Percentiles rank a stretch among this genome's conserved stretches.
Conservation (phyloP, 2,329 filamentous ascomycete genomes). For the Xylariaceae sp. region DNA sequence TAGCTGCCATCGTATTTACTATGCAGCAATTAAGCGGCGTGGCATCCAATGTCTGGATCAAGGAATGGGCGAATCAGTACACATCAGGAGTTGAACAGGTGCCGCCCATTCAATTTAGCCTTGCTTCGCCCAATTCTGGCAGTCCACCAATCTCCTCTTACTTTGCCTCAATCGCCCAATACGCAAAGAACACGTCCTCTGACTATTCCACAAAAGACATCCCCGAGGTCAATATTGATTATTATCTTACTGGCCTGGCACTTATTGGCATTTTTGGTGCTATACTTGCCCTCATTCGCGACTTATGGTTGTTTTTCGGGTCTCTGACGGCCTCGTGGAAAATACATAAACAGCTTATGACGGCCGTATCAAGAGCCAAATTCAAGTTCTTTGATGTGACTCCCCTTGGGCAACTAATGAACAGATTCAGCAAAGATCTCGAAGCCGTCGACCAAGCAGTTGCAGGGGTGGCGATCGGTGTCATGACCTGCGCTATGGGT, state of each 20-base stretch:
- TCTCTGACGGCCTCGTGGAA: slow-evolving; percentile 83
- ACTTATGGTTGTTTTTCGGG: slow-evolving; percentile 87
- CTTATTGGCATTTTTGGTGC: slow-evolving; percentile 74
- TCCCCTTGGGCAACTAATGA: slow-evolving; percentile 93
- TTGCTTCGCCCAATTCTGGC: slow-evolving; percentile 34
- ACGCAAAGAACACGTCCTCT: slow-evolving; percentile 29
- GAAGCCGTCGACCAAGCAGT: slow-evolving; percentile 95
- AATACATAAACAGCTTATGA: slow-evolving; percentile 76
- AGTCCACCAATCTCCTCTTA: slow-evolving; percentile 35
- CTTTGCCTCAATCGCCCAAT: slow-evolving; percentile 38
- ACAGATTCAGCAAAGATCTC: slow-evolving; percentile 96
- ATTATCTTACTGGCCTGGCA: slow-evolving; percentile 82
- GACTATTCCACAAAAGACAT: slow-evolving; percentile 34
- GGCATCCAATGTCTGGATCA: slow-evolving; percentile 90
- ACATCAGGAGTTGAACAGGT: slow-evolving; percentile 39
- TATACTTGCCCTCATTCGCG: slow-evolving; percentile 74
- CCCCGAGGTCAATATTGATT: slow-evolving; percentile 69
- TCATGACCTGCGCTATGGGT: slow-evolving; percentile 60
- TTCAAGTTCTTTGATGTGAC: slow-evolving; percentile 99
- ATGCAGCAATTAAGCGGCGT: slow-evolving; percentile 82
- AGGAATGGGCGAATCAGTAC: slow-evolving; percentile 92
- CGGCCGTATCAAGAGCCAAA: slow-evolving; percentile 77
- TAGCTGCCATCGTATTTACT: slow-evolving; percentile 70
- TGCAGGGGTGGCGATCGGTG: slow-evolving; percentile 79
- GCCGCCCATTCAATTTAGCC: slow-evolving; percentile 32